Evolutionary conservation across 768 basidiomycete species (phyloP).

Genomic region (Auriculariales sp.): DNA sequence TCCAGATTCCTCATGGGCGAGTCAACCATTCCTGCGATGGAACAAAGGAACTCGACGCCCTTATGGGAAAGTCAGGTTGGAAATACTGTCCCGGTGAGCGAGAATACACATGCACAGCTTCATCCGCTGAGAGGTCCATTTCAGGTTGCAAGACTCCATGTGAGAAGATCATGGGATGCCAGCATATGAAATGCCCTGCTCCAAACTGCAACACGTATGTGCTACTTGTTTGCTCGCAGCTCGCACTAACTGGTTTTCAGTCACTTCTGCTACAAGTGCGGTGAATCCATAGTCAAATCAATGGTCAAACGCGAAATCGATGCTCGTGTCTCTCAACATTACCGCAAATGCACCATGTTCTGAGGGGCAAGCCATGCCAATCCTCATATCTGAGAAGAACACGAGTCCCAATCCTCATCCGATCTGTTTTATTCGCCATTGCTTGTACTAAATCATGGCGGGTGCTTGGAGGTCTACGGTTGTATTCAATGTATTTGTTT

Average conservation of each 20-base stretch:
- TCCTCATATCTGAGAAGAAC: no score
- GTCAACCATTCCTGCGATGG: conserved; percentile 36
- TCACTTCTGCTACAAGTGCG: conserved; percentile 43
- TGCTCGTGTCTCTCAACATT: conserved; percentile 19
- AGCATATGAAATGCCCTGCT: conserved; percentile 43
- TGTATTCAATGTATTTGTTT: no score
- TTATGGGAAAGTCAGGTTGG: conserved; percentile 46
- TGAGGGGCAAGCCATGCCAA: no score
- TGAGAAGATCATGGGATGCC: conserved; percentile 36
- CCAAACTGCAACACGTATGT: conserved; percentile 40
- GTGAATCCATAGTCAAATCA: conserved; percentile 28
- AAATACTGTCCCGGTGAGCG: conserved; percentile 43
- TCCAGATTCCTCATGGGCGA: background rate
- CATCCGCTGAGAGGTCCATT: no score
- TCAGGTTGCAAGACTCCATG: conserved; percentile 34
- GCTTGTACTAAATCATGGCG: no score
- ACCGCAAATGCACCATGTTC: no score
- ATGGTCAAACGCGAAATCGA: conserved; percentile 19
- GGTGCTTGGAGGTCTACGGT: no score
- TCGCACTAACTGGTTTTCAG: conserved; percentile 9
- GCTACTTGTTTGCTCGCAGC: background rate
- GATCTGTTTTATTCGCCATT: no score
- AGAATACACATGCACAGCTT: background rate
- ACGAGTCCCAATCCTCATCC: no score
- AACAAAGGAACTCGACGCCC: conserved; percentile 32